Percentiles rank a stretch among this genome's conserved stretches.
Conservation (phyloP, 768 basidiomycete genomes). For the Tricholoma hemisulphureum region DNA sequence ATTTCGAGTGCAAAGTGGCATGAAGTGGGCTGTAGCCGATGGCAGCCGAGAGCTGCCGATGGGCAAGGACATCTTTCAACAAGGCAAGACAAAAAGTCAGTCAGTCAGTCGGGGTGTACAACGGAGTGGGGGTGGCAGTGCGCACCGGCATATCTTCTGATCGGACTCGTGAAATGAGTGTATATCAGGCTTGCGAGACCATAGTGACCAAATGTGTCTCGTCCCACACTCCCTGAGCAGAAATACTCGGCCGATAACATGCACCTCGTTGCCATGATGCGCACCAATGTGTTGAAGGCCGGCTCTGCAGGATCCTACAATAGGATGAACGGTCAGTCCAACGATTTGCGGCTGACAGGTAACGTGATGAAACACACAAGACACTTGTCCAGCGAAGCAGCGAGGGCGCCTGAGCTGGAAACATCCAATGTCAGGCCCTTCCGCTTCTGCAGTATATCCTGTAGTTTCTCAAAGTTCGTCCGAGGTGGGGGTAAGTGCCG, state of each 20-base stretch:
- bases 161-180: conserved; percentile 98
- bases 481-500: conserved; percentile 90
- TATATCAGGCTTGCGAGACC: conserved; percentile 97
- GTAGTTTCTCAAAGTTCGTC: conserved; percentile 92
- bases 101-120: background rate
- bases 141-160: conserved; percentile 90
- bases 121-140: background rate
- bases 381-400: conserved; percentile 84
- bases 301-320: conserved; percentile 76
- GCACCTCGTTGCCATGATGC: conserved; percentile 98
- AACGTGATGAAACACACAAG: conserved; percentile 45
- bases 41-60: conserved; percentile 89
- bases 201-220: conserved; percentile 94
- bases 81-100: too few relatives aligned
- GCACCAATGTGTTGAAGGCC: conserved; percentile 94
- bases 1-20: conserved; percentile 82
- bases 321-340: background rate
- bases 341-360: background rate
- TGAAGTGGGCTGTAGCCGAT: conserved; percentile 84
- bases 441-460: conserved; percentile 87
- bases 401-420: conserved; percentile 86
- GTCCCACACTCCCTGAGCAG: conserved; percentile 88
- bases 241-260: conserved; percentile 99
- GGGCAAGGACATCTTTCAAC: conserved; percentile 81
- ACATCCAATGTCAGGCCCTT: conserved; percentile 84